phyloP scores from a whole-genome alignment of 331 rosid species.

The Telfairia occidentalis region DNA sequence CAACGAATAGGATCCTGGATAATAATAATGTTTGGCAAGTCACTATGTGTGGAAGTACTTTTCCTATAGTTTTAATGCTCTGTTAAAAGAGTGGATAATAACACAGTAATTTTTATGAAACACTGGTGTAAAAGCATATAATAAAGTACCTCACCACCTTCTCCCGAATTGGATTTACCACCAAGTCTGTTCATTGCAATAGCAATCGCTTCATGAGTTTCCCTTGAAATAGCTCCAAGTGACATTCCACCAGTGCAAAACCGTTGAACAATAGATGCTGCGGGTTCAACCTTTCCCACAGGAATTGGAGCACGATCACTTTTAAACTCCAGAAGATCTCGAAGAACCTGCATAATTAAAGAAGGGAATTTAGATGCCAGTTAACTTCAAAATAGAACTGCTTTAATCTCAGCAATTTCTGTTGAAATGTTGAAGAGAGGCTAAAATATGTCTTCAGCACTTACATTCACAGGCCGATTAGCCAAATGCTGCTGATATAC shows the following conservation, averaged over 20 bases:
- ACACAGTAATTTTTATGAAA: neutral
- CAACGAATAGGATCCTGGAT: constrained; percentile 95
- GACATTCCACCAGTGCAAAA: constrained; percentile 99
- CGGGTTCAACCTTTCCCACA: constrained; percentile 95
- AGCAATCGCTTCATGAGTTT: constrained; percentile 98
- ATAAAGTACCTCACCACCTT: constrained; percentile 93
- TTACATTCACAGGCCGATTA: constrained; percentile 91
- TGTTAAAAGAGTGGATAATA: neutral
- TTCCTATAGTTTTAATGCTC: neutral
- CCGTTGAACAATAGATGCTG: constrained; percentile 76
- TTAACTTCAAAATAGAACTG: neutral
- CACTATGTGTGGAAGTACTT: neutral
- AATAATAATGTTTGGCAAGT: constrained; percentile 9
- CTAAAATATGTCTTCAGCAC: constrained; percentile 20
- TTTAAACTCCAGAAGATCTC: constrained; percentile 93
- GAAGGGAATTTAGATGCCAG: neutral
- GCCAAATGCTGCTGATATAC: constrained; percentile 98
- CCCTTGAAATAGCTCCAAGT: constrained; percentile 98
- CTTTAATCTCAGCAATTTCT: neutral
- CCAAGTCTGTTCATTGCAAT: constrained; percentile 97
- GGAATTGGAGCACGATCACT: constrained; percentile 81
- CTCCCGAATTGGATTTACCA: constrained; percentile 97
- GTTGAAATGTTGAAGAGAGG: neutral
- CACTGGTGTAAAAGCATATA: neutral
- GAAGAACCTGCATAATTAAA: constrained; percentile 57